Evolutionary conservation across 345 rosid genomes (phyloP), one percentile per base, ranked within the genome.

Genomic region (Eucalyptus microcorys): DNA sequence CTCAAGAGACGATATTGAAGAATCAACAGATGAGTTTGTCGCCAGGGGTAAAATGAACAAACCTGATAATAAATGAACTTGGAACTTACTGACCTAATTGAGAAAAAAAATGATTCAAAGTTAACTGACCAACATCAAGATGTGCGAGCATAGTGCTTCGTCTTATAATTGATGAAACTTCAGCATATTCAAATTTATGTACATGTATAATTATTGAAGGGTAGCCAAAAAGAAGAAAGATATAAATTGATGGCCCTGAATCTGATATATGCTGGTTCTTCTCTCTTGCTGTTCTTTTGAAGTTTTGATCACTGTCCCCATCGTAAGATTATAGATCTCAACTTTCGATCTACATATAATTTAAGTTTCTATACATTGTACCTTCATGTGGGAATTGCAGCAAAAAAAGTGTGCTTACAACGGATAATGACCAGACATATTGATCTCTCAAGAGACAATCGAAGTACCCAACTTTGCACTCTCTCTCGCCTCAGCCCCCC

Each of bases 11-110:
- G 2, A 55, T 55, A 50, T 50, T 9, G 30, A 55, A 55, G 61
- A 55, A 2, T 55, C 30, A 55, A 0, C 5, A 0, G 61, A 55
- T 22, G 34, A 61, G 16, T 66, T 32, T 13, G 13, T n/a, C 0
- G 19, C 37, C 2, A 64, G 71, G 26, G 24, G 24, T 7, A 52
- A 21, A 55, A 55, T 55, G 61, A 55, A 59, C 7, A 26, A 27
- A 59, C 14, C 11, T 59, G 32, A 59, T 26, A 59, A 27, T 27
- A 37, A 68, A 32, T 34, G 43, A 34, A 59, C 27, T 24, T 52
- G 10, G 57, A 52, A 21, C 57, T 52, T 52, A 19, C 2, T 52
- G 57, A 19, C 57, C 57, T 52, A 52, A 52, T 52, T 7, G 24
- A 19, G 26, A 52, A 52, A 19, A 19, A 10, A 52, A 19, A 52